phyloP scores from a whole-genome alignment of 129 eudicot species.

The Saposhnikovia divaricata region DNA sequence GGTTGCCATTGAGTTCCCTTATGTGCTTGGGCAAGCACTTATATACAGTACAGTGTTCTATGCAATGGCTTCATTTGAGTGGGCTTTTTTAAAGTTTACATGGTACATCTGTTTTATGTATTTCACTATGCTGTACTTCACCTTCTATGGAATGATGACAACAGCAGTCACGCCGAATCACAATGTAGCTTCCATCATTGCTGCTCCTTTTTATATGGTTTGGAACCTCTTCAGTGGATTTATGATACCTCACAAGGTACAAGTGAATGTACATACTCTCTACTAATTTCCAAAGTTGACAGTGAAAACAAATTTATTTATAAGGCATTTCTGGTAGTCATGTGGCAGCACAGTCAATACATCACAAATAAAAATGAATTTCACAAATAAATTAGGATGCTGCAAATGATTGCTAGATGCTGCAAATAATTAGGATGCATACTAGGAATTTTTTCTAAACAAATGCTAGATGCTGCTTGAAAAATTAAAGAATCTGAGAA shows the following conservation, averaged over 20 bases:
- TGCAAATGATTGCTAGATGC: background rate
- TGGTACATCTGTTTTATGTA: constrained; percentile 80
- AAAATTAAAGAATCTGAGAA: background rate
- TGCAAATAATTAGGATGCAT: background rate
- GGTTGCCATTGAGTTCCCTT: constrained; percentile 97
- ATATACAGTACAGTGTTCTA: constrained; percentile 78
- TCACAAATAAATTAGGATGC: background rate
- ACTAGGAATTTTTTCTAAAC: background rate
- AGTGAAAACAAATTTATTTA: background rate
- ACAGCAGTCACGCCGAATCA: constrained; percentile 96
- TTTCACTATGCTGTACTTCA: constrained; percentile 81
- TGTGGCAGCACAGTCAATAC: background rate
- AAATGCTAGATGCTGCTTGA: background rate
- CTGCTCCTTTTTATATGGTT: constrained; percentile 96
- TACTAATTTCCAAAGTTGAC: background rate
- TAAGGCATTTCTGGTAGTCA: background rate
- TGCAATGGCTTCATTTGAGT: constrained; percentile 79
- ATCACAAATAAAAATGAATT: background rate
- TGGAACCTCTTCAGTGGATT: constrained; percentile 99
- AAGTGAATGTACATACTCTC: background rate
- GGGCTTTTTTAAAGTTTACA: constrained; percentile 57
- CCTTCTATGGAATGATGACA: constrained; percentile 98
- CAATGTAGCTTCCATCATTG: constrained; percentile 87
- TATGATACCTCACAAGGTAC: constrained; percentile 94
- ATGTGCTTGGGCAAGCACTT: constrained; percentile 71